These are phyloP conservation scores for Sordariomycetes sp. DNA, from an alignment of 2,329 filamentous ascomycete species.

Conservation along the genomic window DNA sequence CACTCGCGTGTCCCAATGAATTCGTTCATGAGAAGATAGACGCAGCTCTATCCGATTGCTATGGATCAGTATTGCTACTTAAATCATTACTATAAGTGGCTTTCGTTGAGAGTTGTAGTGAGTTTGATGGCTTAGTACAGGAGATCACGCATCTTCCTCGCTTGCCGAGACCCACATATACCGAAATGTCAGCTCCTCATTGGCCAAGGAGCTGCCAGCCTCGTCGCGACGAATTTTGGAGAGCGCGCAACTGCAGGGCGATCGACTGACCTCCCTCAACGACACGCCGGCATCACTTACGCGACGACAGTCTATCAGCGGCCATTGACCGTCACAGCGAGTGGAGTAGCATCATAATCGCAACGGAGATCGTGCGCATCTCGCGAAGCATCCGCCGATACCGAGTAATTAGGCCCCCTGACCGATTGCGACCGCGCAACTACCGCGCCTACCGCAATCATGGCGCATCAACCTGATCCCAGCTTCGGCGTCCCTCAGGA, in stretches of 20 bases:
- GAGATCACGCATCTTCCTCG: too few species aligned
- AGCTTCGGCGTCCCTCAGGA: slow-evolving; percentile 32
- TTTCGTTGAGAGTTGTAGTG: too few species aligned
- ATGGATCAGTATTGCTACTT: background rate
- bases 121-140: too few species aligned
- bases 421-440: too few species aligned
- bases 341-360: too few species aligned
- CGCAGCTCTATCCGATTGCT: background rate
- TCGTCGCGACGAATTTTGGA: slow-evolving; percentile 29
- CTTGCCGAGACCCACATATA: slow-evolving; percentile 11
- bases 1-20: background rate
- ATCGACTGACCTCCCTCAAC: slow-evolving; percentile 9
- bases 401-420: too few species aligned
- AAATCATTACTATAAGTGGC: too few species aligned
- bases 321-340: background rate
- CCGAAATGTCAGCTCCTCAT: slow-evolving; percentile 8
- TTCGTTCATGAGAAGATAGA: background rate
- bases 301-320: background rate
- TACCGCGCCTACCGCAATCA: too few species aligned
- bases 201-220: slow-evolving; percentile 16
- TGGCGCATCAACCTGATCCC: slow-evolving; percentile 30
- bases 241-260: slow-evolving; percentile 5
- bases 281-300: slow-evolving; percentile 1
- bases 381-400: too few species aligned
- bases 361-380: too few species aligned